phyloP scores from a whole-genome alignment of 2,329 filamentous ascomycete species.

The Atkinsonella texensis region DNA sequence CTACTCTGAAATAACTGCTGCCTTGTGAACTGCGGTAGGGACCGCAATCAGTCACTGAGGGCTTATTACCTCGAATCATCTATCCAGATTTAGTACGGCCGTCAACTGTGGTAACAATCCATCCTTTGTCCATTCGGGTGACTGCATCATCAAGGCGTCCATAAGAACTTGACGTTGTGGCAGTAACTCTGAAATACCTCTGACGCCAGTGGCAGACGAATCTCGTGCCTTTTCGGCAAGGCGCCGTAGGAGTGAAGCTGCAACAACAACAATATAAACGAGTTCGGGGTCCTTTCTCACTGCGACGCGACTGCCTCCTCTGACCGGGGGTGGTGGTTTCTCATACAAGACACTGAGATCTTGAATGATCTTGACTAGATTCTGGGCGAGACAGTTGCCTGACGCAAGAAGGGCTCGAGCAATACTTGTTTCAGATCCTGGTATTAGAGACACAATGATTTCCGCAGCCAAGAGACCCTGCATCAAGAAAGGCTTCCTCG shows the following conservation, averaged over 20 bases:
- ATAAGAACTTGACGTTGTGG: constrained; percentile 57
- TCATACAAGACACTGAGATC: constrained; percentile 56
- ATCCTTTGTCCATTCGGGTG: constrained; percentile 49
- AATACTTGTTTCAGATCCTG: constrained; percentile 57
- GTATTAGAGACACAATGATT: constrained; percentile 66
- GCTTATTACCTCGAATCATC: constrained; percentile 24
- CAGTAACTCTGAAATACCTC: constrained; percentile 48
- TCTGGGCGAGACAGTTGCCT: constrained; percentile 72
- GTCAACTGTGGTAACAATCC: constrained; percentile 57
- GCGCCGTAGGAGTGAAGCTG: constrained; percentile 54
- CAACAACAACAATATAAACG: constrained; percentile 54
- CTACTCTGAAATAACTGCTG: no score
- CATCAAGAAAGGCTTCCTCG: constrained; percentile 78
- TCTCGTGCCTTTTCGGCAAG: constrained; percentile 56
- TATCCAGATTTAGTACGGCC: constrained; percentile 36
- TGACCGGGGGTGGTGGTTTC: constrained; percentile 8
- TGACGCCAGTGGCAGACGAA: constrained; percentile 34
- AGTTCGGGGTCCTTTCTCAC: constrained; percentile 36
- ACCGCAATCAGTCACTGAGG: no score
- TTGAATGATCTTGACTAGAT: constrained; percentile 63
- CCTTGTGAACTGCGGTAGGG: no score
- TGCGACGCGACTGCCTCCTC: constrained; percentile 20
- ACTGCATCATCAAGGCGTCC: constrained; percentile 53
- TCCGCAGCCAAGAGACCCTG: constrained; percentile 86
- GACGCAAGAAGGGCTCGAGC: constrained; percentile 73